Base-by-base conservation (phyloP, 768 basidiomycete species). In the Mycena albidolilacea region DNA sequence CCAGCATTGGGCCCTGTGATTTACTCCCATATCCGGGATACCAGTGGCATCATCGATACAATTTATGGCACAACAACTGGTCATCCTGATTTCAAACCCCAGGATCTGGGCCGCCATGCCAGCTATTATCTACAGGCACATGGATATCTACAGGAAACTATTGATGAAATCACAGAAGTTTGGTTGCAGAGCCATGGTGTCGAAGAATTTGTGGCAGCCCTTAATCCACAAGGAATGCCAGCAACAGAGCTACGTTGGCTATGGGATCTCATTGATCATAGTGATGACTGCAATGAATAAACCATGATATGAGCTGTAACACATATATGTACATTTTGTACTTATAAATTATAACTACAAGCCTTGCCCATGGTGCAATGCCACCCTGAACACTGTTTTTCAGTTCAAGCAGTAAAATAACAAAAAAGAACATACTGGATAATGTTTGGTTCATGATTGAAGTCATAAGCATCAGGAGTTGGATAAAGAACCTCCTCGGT, bases 381-480 rank as follows among this genome's bases (percentile, higher is more conserved):
- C 65, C 54, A 66, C 30, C 23, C 65, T 66, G 23, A 23, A 23
- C 23, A 37, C 15, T 48, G 46, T 48, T 48, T 48, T 6, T 15
- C 7, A 48, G 15, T 17, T 48, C 12, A 41, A 55, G 41, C 23
- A 23, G 41, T 14, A 17, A 66, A 30, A 38, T 11, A n/a, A 39
- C 9, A 23, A 23, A 54, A 14, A 14, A 17, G 11, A 12, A 73
- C 74, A 57, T 63, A 76, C 77, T 70, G 37, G 17, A 72, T 23
- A 23, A 74, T 39, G 23, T 69, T 37, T n/a, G 54, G 37, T 21
- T 75, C 41, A 65, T 74, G 75, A 23, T 15, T 74, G 48, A 78
- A 78, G 21, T 74, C 73, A 73, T 78, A 78, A 2, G 11, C 14
- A 35, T 70, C 35, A 0, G 11, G 39, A n/a, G 67, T 37, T 19